Percentiles rank a stretch among this genome's conserved stretches.
Conservation (phyloP, 2,329 filamentous ascomycete genomes). For the Penicillium sp. region DNA sequence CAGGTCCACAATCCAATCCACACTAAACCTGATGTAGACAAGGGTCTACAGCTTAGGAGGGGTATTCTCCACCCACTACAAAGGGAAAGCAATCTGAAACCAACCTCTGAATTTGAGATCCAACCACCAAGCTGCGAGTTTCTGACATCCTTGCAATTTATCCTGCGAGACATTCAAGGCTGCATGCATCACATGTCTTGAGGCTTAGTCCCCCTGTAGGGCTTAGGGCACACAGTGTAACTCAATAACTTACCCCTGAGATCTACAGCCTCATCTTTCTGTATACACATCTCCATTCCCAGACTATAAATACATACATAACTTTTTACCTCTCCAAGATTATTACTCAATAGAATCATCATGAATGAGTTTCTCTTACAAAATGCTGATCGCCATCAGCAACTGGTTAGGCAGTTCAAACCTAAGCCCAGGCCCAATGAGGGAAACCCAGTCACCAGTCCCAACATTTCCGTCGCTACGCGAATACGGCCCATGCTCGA, state of each 20-base stretch:
- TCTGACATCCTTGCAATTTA: neutral
- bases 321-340: neutral
- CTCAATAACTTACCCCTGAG: neutral
- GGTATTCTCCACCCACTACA: neutral
- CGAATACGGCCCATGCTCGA: conserved; percentile 14
- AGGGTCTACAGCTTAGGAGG: neutral
- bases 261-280: neutral
- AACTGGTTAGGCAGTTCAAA: neutral
- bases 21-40: neutral
- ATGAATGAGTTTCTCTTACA: neutral
- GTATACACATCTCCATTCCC: neutral
- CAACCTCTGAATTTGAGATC: neutral
- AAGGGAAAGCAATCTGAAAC: neutral
- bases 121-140: neutral
- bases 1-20: neutral
- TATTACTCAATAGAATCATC: neutral
- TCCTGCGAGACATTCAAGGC: neutral
- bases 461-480: conserved; percentile 9
- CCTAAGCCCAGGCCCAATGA: neutral
- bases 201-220: neutral
- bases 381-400: neutral
- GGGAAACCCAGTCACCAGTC: neutral
- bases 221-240: neutral
- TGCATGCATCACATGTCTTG: neutral
- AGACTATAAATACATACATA: neutral